Evolutionary conservation across 768 basidiomycete genomes (phyloP), one percentile per base, ranked within the genome.

Genomic region (Naganishia antarctica): DNA sequence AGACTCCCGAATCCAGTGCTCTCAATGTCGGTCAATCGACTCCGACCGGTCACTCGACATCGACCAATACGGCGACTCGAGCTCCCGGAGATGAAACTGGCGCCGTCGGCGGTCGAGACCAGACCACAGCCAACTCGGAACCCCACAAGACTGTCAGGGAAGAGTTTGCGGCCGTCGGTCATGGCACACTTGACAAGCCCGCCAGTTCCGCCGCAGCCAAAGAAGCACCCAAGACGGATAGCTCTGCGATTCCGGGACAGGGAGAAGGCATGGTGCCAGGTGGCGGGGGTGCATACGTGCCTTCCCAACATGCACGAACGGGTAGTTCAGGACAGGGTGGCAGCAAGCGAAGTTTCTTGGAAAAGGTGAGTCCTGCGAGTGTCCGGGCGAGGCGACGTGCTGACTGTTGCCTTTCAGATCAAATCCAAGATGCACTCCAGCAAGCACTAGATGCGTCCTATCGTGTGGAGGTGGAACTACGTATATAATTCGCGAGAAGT

Each of bases 351-450:
- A 50, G 62, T 41, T 63, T 63, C 49, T n/a, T 63, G 9, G 34
- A 46, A 32, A 63, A 63, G 62, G 62, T 63, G 41, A 53, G 62
- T 63, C 13, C 34, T 13, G 28, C 2, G 47, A 9, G 8, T 47
- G 3, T 18, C n/a, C 31, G 48, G 29, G 11, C 1, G 11, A 4
- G 13, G 12, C 34, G 18, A 47, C 44, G 45, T 9, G 11, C 32
- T 18, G 9, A 37, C 47, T 11, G 2, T 15, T 4, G 12, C 28
- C 32, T 31, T 15, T 37, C 34, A 63, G 62, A 43, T 63, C 62
- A 63, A 63, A 49, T 32, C 48, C 48, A 63, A 63, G 62, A 37
- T 63, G 12, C 62, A 63, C n/a, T 21, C 51, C 49, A 41, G 53
- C 34, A 63, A 63, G 62, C 49, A 53, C 26, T 60, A 60, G 45